Percentiles rank a stretch among this genome's conserved stretches.
These are phyloP conservation scores for Fusarium chlamydosporum DNA, from an alignment of 2,329 filamentous ascomycete species.

Conservation along the genomic window DNA sequence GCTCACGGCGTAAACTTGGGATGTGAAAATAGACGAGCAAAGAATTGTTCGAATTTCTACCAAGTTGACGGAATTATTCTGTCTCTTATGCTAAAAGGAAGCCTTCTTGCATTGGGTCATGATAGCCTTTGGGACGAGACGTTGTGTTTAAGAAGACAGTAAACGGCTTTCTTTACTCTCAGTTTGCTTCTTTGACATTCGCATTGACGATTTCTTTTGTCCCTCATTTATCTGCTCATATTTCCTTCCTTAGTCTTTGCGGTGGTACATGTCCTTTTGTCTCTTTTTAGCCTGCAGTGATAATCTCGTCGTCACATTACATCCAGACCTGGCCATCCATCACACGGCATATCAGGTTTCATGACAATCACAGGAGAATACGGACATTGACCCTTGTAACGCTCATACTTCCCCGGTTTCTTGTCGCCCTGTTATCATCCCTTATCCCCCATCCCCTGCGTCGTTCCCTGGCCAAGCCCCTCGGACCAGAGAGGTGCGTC, in stretches of 20 bases:
- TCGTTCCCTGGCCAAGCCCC: conserved; percentile 41
- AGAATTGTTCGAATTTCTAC: neutral
- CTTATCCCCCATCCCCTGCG: conserved; percentile 42
- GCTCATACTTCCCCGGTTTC: conserved; percentile 39
- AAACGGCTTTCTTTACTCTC: neutral
- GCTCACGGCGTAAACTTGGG: neutral
- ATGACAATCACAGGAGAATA: conserved; percentile 4
- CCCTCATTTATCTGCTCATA: neutral
- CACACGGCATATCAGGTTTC: conserved; percentile 13
- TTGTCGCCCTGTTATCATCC: conserved; percentile 31
- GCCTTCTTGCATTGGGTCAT: neutral
- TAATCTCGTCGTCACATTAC: conserved; percentile 9
- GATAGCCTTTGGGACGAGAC: neutral
- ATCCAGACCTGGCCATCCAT: conserved; percentile 24
- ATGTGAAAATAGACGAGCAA: neutral
- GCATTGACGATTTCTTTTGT: neutral
- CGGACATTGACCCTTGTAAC: conserved; percentile 14
- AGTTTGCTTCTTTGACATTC: neutral
- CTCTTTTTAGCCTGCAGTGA: conserved; percentile 1
- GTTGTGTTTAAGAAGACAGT: conserved; percentile 1
- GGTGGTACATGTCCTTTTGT: neutral
- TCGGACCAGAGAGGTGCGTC: conserved; percentile 31
- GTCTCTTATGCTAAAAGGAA: neutral
- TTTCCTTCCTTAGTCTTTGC: neutral
- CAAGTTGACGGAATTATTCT: neutral